Conservation (phyloP, 306 rosid species). For the Carpinus viminea region DNA sequence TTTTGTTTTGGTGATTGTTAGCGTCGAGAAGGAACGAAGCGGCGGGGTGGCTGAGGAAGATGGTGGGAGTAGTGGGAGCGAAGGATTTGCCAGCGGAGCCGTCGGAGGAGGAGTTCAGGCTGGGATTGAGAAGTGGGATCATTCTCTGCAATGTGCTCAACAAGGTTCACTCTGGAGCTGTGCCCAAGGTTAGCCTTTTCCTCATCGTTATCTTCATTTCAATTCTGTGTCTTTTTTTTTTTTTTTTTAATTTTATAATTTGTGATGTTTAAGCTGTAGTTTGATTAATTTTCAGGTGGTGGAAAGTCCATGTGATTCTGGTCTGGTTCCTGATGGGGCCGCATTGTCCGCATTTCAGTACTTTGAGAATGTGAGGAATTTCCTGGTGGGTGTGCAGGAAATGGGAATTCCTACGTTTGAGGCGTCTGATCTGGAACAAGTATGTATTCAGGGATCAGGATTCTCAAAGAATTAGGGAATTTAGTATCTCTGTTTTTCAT, state of each 20-base stretch:
- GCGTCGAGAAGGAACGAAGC: constrained; percentile 91
- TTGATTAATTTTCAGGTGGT: constrained; percentile 60
- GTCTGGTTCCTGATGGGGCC: constrained; percentile 78
- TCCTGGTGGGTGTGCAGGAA: constrained; percentile 74
- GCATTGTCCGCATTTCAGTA: constrained; percentile 89
- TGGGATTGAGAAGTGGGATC: constrained; percentile 93
- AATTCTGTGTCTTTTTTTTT: not conserved
- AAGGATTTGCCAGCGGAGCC: constrained; percentile 97
- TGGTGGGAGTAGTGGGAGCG: constrained; percentile 95
- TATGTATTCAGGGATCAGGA: constrained; percentile 34
- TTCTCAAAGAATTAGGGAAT: not conserved
- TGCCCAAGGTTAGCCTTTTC: constrained; percentile 59
- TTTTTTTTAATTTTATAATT: not conserved
- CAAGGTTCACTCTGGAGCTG: constrained; percentile 81
- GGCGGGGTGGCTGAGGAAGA: constrained; percentile 94
- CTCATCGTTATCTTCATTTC: constrained; percentile 11
- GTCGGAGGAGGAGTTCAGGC: constrained; percentile 94
- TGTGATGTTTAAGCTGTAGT: not conserved
- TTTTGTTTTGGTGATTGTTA: constrained; percentile 28
- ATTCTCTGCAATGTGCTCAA: constrained; percentile 85
- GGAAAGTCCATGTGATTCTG: constrained; percentile 88
- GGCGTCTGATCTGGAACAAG: constrained; percentile 97
- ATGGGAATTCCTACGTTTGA: constrained; percentile 88
- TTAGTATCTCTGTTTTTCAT: not conserved
- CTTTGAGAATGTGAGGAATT: constrained; percentile 93